phyloP scores from a whole-genome alignment of 345 rosid species.

The Melastoma malabathricum region DNA sequence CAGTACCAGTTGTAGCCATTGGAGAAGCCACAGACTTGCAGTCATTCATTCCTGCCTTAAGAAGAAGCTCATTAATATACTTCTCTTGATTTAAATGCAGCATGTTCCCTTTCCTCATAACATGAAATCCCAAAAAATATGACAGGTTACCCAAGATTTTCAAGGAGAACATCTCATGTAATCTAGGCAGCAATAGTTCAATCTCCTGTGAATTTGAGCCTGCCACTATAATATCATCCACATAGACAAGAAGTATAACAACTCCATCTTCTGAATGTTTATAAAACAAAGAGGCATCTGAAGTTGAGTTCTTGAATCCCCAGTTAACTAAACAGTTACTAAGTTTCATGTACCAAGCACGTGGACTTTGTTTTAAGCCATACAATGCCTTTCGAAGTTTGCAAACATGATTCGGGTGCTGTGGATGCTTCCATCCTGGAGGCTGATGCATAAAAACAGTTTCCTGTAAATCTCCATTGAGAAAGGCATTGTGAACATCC shows the following conservation, averaged over 20 bases:
- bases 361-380: constrained; percentile 3
- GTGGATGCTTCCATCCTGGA: neutral
- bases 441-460: constrained; percentile 1
- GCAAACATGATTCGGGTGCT: constrained; percentile 1
- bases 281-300: neutral
- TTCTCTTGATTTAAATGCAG: too few species aligned
- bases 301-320: neutral
- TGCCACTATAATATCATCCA: constrained; percentile 1
- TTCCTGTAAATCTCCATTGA: constrained; percentile 2
- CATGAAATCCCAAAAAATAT: too few species aligned
- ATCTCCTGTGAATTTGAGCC: neutral
- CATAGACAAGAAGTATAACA: neutral
- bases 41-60: too few species aligned
- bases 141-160: too few species aligned
- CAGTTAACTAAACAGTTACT: neutral
- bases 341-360: constrained; percentile 1
- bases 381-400: neutral
- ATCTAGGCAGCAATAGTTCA: too few species aligned
- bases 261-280: too few species aligned
- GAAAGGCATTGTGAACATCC: constrained; percentile 3
- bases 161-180: too few species aligned
- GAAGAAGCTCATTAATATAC: too few species aligned
- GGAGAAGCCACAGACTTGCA: too few species aligned
- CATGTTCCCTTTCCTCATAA: too few species aligned
- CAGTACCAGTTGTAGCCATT: too few species aligned